phyloP scores from a whole-genome alignment of 139 green algal species.

The Desmodesmus armatus region DNA sequence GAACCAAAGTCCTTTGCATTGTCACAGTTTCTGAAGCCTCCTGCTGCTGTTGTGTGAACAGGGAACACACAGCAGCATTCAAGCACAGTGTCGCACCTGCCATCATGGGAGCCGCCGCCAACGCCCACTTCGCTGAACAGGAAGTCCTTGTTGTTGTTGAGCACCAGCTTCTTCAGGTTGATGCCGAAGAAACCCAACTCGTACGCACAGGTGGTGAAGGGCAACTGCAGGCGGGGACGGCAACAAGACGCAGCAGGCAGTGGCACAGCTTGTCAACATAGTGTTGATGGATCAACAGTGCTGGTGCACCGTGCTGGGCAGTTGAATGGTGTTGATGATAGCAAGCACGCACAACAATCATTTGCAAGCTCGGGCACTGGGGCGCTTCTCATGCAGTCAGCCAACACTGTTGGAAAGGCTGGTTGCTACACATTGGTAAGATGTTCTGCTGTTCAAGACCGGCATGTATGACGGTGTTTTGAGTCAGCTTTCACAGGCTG shows the following conservation, averaged over 20 bases:
- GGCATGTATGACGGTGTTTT: neutral
- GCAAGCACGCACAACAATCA: neutral
- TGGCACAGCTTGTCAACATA: too few relatives aligned
- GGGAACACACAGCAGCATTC: too few relatives aligned
- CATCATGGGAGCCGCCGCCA: constrained; percentile 22
- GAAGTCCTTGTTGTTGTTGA: constrained; percentile 18
- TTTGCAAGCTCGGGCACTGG: neutral
- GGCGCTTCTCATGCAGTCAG: too few relatives aligned
- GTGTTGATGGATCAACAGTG: too few relatives aligned
- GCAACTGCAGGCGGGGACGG: neutral
- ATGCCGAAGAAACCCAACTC: constrained; percentile 42
- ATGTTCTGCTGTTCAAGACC: neutral
- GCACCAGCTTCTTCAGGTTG: constrained; percentile 18
- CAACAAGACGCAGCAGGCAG: neutral
- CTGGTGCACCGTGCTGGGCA: too few relatives aligned
- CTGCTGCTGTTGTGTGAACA: too few relatives aligned
- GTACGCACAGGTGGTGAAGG: constrained; percentile 26
- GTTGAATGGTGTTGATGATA: neutral
- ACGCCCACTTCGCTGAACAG: constrained; percentile 43
- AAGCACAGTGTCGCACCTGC: neutral
- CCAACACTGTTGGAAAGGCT: neutral
- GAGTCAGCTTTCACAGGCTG: neutral
- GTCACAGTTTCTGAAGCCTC: too few relatives aligned
- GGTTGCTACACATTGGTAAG: neutral
- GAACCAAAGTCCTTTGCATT: too few relatives aligned